phyloP scores from a whole-genome alignment of 352 stramenopile species.

The Phytophthora sp. region DNA sequence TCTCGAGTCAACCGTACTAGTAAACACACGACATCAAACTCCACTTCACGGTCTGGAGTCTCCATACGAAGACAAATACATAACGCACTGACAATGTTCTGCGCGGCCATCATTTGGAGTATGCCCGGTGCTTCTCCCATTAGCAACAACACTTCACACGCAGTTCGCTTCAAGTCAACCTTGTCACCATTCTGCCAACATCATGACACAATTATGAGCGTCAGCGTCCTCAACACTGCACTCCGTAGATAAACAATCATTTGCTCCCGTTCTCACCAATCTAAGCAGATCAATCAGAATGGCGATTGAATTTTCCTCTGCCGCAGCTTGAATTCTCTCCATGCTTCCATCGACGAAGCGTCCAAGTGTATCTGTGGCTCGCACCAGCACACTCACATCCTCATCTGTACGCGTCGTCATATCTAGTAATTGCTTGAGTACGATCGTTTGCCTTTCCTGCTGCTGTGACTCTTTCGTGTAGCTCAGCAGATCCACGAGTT shows the following conservation, averaged over 20 bases:
- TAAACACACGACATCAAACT: conserved; percentile 42
- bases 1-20: conserved; percentile 45
- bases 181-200: conserved; percentile 23
- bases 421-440: conserved; percentile 38
- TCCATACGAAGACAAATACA: conserved; percentile 42
- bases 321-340: conserved; percentile 38
- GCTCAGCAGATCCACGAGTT: conserved; percentile 45
- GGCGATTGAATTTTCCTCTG: conserved; percentile 38
- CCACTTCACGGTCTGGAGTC: conserved; percentile 30
- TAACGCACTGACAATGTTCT: conserved; percentile 49
- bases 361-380: conserved; percentile 45
- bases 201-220: not conserved
- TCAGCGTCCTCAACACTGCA: not conserved
- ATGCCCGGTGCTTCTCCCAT: conserved; percentile 46
- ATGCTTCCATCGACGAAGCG: conserved; percentile 41
- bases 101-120: conserved; percentile 48
- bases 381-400: conserved; percentile 43
- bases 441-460: conserved; percentile 20
- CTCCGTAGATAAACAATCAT: not conserved
- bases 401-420: conserved; percentile 41
- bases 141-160: conserved; percentile 46
- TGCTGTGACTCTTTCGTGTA: conserved; percentile 23
- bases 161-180: conserved; percentile 47
- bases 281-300: conserved; percentile 45
- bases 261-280: conserved; percentile 19